Base-by-base conservation (phyloP, 2,329 filamentous ascomycete genomes). In the Aureobasidium mangrovei region DNA sequence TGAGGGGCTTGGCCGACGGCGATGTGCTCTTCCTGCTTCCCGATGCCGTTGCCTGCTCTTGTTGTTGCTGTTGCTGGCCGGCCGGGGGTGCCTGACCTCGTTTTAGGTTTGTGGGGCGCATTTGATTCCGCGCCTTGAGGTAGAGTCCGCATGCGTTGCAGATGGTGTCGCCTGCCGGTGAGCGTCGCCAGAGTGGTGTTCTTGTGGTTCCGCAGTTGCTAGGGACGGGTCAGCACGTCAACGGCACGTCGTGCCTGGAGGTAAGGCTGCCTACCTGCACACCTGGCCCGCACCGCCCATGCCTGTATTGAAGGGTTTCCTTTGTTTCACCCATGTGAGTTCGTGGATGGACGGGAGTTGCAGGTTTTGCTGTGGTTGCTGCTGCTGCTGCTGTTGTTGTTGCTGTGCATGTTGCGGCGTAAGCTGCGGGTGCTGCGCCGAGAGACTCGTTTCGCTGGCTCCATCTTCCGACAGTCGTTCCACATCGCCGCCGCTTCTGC, bases 61-160 rank as follows among this genome's bases (percentile, higher is more conserved):
- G 24, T 47, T 46, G 42, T 18, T 38, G 32, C 27, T 33, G 12
- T 28, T 54, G 40, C 54, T 75, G 68, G 27, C 69, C 61, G 42
- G 57, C 42, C 58, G 64, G 54, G 3, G 63, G 55, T 29, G 66
- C 60, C 49, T 71, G 68, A 29, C 86, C 82, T 58, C 90, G 85
- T 72, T 95, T 96, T 56, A 96, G 74, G 63, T 90, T 95, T 5
- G 89, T 93, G 10, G 93, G 93, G 48, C 93, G 83, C 62, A 88
- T 83, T 58, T 91, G 86, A 67, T 97, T 97, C 61, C 93, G 83
- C 7, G 91, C 91, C 70, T 97, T 97, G 59, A 88, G 77, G 69
- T 98, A 98, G 12, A 98, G 78, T 40, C 93, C 93, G 66, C 93
- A 98, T 4, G 93, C 93, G 71, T 98, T 98, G 73, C 93, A 98